Conservation (phyloP, 805 yeast species). For the Sugiyamaella floridensis region DNA sequence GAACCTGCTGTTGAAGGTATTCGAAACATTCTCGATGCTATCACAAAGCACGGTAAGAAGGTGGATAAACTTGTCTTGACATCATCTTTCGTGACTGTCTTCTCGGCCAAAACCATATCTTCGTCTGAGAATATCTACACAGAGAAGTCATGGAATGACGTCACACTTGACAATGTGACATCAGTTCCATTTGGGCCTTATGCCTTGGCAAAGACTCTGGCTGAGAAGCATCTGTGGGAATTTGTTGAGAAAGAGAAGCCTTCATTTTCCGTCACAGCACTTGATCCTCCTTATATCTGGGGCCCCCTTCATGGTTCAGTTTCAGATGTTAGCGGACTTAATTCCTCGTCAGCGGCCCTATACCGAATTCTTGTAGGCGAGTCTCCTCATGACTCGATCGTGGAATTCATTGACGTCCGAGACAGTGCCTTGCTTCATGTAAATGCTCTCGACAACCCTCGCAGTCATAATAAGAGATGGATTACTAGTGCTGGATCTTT, state of each 20-base stretch:
- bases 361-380: not conserved
- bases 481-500: constrained; percentile 4
- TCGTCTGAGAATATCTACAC: constrained; percentile 36
- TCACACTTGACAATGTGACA: constrained; percentile 25
- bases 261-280: constrained; percentile 21
- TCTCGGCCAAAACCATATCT: constrained; percentile 8
- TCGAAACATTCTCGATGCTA: constrained; percentile 35
- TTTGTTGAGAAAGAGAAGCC: constrained; percentile 33
- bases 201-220: constrained; percentile 43
- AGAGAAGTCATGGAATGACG: constrained; percentile 29
- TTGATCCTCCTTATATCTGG: constrained; percentile 30
- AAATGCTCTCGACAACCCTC: constrained; percentile 38
- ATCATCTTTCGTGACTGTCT: constrained; percentile 41
- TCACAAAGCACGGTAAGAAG: constrained; percentile 33
- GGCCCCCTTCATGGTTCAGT: constrained; percentile 28
- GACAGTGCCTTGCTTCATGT: constrained; percentile 58
- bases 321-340: constrained; percentile 19
- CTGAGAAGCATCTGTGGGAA: constrained; percentile 54
- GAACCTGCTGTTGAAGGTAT: constrained; percentile 46
- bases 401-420: constrained; percentile 46
- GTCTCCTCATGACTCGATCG: not conserved
- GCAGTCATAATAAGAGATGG: constrained; percentile 14
- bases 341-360: constrained; percentile 1
- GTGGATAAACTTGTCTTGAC: constrained; percentile 41
- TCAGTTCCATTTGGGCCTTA: constrained; percentile 12